Conservation (phyloP, 1,284 basidiomycete genomes). For the Ganoderma meredithae region DNA sequence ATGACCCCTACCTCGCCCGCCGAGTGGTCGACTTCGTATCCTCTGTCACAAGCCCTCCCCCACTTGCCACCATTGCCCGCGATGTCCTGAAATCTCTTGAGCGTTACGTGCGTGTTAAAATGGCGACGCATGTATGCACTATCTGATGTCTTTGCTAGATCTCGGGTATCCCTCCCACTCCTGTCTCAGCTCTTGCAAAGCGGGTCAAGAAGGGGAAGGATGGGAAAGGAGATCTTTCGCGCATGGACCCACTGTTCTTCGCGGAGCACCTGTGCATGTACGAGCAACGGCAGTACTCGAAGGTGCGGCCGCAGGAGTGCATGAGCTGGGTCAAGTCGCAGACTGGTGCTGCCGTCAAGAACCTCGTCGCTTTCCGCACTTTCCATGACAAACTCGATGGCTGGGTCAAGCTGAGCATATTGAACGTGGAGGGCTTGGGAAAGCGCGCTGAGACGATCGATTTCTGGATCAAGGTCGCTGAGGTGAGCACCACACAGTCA, state of each 20-base stretch:
- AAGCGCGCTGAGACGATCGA: conserved; percentile 68
- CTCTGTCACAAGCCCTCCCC: conserved; percentile 50
- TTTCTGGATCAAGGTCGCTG: conserved; percentile 79
- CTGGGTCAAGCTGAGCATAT: conserved; percentile 72
- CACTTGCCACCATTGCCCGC: conserved; percentile 55
- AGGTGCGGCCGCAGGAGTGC: conserved; percentile 68
- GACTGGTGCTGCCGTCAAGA: conserved; percentile 47
- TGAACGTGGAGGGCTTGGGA: conserved; percentile 56
- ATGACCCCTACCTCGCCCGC: conserved; percentile 66
- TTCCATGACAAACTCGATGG: conserved; percentile 66
- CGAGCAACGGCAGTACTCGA: conserved; percentile 64
- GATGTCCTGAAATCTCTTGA: conserved; percentile 60
- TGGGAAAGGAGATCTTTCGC: conserved; percentile 59
- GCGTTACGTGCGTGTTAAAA: conserved; percentile 53
- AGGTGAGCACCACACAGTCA: conserved; percentile 50
- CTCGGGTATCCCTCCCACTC: conserved; percentile 35
- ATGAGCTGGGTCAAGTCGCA: conserved; percentile 57
- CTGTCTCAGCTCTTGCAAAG: conserved; percentile 31
- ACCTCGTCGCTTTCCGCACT: conserved; percentile 62
- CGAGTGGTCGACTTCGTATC: conserved; percentile 63
- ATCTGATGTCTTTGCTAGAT: conserved; percentile 30
- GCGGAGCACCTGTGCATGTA: conserved; percentile 71
- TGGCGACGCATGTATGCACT: background rate
- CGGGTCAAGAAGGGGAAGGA: conserved; percentile 50
- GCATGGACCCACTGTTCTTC: conserved; percentile 59